Percentiles rank a stretch among this genome's conserved stretches.
These are phyloP conservation scores for Emmonsia crescens DNA, from an alignment of 2,329 filamentous ascomycete species.

Conservation along the genomic window DNA sequence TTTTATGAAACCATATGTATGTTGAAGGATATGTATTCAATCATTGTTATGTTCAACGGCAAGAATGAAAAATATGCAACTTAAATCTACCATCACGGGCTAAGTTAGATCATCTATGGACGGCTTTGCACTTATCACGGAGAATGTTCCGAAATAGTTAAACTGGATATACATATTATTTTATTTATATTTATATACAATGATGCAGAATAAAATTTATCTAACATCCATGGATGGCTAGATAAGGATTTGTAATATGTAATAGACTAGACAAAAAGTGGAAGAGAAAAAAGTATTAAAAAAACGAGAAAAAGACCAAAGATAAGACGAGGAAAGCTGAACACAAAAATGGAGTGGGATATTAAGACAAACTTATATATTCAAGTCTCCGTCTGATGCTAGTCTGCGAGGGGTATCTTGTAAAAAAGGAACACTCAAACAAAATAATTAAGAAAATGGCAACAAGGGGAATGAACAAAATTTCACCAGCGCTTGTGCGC, in stretches of 20 bases:
- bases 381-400: slow-evolving; percentile 3
- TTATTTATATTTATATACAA: too few relatives aligned
- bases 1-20: too few relatives aligned
- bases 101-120: too few relatives aligned
- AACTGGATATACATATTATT: too few relatives aligned
- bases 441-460: background rate
- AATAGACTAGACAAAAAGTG: background rate
- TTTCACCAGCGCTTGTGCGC: background rate
- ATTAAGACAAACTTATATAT: background rate
- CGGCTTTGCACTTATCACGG: too few relatives aligned
- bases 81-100: too few relatives aligned
- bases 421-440: background rate
- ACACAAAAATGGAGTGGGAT: background rate
- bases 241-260: background rate
- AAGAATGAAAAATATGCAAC: too few relatives aligned
- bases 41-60: too few relatives aligned
- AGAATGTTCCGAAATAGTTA: too few relatives aligned
- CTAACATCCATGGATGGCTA: too few relatives aligned
- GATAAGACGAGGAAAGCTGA: background rate
- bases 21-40: too few relatives aligned
- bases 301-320: background rate
- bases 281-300: background rate
- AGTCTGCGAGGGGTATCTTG: slow-evolving; percentile 2
- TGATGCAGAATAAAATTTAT: too few relatives aligned
- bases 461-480: background rate